Evolutionary conservation across 2,329 filamentous ascomycete genomes (phyloP), one percentile per base, ranked within the genome.

Genomic region (Gliomastix tumulicola): DNA sequence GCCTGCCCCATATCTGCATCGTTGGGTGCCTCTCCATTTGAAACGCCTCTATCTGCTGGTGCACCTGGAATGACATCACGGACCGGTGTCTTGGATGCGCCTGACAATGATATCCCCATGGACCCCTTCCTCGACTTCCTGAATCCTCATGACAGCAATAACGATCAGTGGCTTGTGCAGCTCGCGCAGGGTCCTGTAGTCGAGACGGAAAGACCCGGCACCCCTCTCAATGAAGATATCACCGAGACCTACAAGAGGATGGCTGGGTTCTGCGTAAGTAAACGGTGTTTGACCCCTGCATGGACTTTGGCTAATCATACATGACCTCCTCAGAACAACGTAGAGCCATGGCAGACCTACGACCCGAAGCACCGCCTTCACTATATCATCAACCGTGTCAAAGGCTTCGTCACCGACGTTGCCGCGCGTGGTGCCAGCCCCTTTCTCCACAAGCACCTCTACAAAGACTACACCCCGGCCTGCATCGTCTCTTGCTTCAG

Each of bases 401-500:
- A 54, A 41, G 35, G 31, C 18, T 57, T 55, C 35, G 36, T 40
- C 3, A 34, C 15, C 13, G 49, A 53, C 27, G 44, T 53, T 23
- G 55, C 54, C 5, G 41, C 39, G 10, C 41, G 38, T n/a, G 56
- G 48, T 23, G 32, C 41, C 18, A 55, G 54, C 1, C 49, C 52
- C 8, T 59, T 54, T 33, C 39, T 59, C 32, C 55, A 59, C 37
- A 42, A 41, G 11, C 38, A 45, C 31, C 48, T 59, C 20, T 57
- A 57, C 42, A 36, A 36, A 16, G 35, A 43, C 27, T 35, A 49
- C 19, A 50, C 43, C 22, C 54, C 54, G 6, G 40, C 39, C 19
- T 53, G 44, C 37, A 56, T 59, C n/a, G 21, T 51, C 16, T 44
- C 48, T 17, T 58, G 54, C 41, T 59, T 59, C 35, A 41, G 51